These are phyloP conservation scores for Angomonas deanei DNA, from an alignment of 208 protist genomes.

Conservation along the genomic window DNA sequence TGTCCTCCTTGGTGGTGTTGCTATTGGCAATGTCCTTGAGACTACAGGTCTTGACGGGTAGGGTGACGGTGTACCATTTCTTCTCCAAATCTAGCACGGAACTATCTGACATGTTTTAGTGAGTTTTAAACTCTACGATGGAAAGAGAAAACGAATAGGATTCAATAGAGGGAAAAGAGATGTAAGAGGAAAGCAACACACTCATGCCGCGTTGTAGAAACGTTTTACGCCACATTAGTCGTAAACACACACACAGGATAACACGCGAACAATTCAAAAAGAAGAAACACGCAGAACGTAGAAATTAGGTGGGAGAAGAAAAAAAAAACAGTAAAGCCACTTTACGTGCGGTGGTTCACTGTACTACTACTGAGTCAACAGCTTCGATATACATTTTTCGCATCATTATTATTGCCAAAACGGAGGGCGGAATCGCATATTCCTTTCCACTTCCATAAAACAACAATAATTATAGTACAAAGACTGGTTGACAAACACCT, in stretches of 20 bases:
- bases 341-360: no score
- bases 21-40: slow-evolving; percentile 83
- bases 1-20: slow-evolving; percentile 66
- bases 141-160: not conserved
- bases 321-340: slow-evolving; percentile 3
- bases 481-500: not conserved
- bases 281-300: not conserved
- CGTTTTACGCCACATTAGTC: not conserved
- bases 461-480: no score
- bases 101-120: slow-evolving; percentile 6
- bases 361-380: no score
- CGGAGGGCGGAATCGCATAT: no score
- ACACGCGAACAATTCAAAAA: slow-evolving; percentile 6
- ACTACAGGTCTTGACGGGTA: slow-evolving; percentile 75
- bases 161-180: not conserved
- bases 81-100: slow-evolving; percentile 69
- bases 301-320: not conserved
- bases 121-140: no score
- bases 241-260: not conserved
- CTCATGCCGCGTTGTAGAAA: no score
- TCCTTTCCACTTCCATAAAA: no score
- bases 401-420: no score
- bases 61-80: slow-evolving; percentile 69
- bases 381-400: no score
- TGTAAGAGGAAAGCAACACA: not conserved